Percentiles rank a stretch among this genome's conserved stretches.
These are phyloP conservation scores for Sodiomyces alkalinus DNA, from an alignment of 2,329 filamentous ascomycete genomes.

Conservation along the genomic window DNA sequence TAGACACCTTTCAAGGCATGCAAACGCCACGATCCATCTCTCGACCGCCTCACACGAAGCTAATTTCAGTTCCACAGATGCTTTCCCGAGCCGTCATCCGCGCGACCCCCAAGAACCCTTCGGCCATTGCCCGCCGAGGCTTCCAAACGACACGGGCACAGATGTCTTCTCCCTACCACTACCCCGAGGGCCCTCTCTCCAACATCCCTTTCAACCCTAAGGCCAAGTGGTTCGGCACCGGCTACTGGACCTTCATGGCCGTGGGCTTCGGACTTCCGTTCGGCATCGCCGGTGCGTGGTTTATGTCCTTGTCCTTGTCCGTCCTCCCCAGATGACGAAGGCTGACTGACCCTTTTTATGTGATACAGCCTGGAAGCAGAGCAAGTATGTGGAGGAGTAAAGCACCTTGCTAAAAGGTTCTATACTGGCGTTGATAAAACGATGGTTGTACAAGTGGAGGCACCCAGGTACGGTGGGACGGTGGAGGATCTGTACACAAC, in stretches of 20 bases:
- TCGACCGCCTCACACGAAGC: slow-evolving; percentile 9
- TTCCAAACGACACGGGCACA: slow-evolving; percentile 85
- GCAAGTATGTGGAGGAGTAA: slow-evolving; percentile 23
- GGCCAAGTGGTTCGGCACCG: slow-evolving; percentile 67
- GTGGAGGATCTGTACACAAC: too few species aligned
- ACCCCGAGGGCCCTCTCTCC: slow-evolving; percentile 85
- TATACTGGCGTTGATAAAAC: too few species aligned
- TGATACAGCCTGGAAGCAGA: slow-evolving; percentile 30
- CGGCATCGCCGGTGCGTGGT: slow-evolving; percentile 43
- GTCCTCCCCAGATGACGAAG: not conserved
- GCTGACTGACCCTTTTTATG: not conserved
- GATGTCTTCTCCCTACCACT: slow-evolving; percentile 88
- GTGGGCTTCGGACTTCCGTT: slow-evolving; percentile 46
- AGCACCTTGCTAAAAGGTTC: too few species aligned
- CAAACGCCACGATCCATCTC: slow-evolving; percentile 4
- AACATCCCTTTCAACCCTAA: slow-evolving; percentile 97
- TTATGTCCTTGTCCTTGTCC: slow-evolving; percentile 7
- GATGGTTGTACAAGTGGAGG: too few species aligned
- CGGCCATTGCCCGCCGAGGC: slow-evolving; percentile 69
- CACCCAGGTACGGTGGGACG: too few species aligned
- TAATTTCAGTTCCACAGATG: slow-evolving; percentile 50
- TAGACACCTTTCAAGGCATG: too few species aligned
- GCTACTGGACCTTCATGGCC: slow-evolving; percentile 62
- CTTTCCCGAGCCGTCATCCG: slow-evolving; percentile 55
- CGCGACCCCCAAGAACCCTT: slow-evolving; percentile 45